Evolutionary conservation across 164 flowering plant species (phyloP), one percentile per base, ranked within the genome.

Genomic region (Dillenia turbinata): DNA sequence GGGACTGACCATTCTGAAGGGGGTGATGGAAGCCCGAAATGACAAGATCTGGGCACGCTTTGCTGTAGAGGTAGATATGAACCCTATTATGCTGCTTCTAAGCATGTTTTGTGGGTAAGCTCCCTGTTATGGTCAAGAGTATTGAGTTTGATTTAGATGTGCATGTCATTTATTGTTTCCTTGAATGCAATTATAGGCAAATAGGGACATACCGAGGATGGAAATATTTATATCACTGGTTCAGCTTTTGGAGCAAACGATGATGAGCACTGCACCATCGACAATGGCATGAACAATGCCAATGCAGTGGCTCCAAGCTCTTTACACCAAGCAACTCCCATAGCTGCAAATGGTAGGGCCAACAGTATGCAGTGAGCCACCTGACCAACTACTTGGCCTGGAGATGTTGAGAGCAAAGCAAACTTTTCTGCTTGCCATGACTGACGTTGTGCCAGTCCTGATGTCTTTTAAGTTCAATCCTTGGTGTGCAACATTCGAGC

Each of bases 191-290:
- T 9, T 56, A 17, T 89, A 94, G 99, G 97, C 99, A 61, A 83
- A 87, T 71, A 77, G 92, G 65, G 96, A 92, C 46, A 81, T 92
- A 4, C 88, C 96, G 40, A 90, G 99, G 70, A 85, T 87, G 90
- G 99, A 95, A 67, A 82, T 95, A 68, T 95, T 95, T 65, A 59
- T 87, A 62, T 83, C 97, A 14, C 85, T 95, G 33, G 96, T 90
- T 69, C 85, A 72, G 43, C 83, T 92, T 52, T 65, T 95, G 73
- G 96, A 88, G 71, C 90, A 88, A 73, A 76, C 83, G 10, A 60
- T 64, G 57, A 85, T 80, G 70, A 71, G 68, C 61, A 65, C 71
- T 44, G 50, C 75, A 22, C 13, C 72, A 0, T 43, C 75, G 57
- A 54, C 50, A 69, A 67, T 64, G 73, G 74, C 44, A 47, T 66